Conservation (phyloP, 495 filamentous ascomycete species). For the Daldinia loculata region DNA sequence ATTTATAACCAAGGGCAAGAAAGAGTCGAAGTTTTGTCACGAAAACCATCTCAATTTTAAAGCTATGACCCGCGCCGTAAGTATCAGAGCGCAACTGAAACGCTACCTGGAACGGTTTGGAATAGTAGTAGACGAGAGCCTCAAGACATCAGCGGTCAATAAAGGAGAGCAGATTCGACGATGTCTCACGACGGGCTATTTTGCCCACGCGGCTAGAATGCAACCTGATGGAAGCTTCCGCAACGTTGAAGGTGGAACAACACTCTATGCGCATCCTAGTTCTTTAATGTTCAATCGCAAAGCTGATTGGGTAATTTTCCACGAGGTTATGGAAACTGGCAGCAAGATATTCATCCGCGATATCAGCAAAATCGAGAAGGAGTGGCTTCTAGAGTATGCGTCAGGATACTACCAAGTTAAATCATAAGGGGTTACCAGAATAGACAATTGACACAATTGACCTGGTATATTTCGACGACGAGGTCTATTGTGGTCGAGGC, state of each 20-base stretch:
- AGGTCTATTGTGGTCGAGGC: slow-evolving; percentile 1
- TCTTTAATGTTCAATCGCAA: slow-evolving; percentile 98
- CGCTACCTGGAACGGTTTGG: slow-evolving; percentile 89
- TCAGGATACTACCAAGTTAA: slow-evolving; percentile 79
- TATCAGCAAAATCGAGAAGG: slow-evolving; percentile 88
- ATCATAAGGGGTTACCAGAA: slow-evolving; percentile 15
- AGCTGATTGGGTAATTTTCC: slow-evolving; percentile 97
- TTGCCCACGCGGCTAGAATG: slow-evolving; percentile 96
- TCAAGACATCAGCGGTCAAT: slow-evolving; percentile 43
- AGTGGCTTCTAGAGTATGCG: slow-evolving; percentile 89
- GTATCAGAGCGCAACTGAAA: slow-evolving; percentile 85
- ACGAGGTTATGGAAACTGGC: slow-evolving; percentile 92
- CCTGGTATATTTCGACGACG: slow-evolving; percentile 11
- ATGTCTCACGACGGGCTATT: slow-evolving; percentile 91
- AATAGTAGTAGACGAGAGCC: slow-evolving; percentile 70
- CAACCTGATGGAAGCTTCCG: slow-evolving; percentile 91
- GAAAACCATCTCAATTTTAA: slow-evolving; percentile 89
- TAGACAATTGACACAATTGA: background rate
- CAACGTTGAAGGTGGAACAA: slow-evolving; percentile 75
- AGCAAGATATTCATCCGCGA: slow-evolving; percentile 92
- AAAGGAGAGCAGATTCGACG: slow-evolving; percentile 78
- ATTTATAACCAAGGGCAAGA: slow-evolving; percentile 85
- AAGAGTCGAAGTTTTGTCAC: slow-evolving; percentile 85
- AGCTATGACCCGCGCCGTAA: slow-evolving; percentile 80
- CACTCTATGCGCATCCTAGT: slow-evolving; percentile 88